Conservation (phyloP, 768 basidiomycete genomes). For the Coprinopsis marcescibilis region DNA sequence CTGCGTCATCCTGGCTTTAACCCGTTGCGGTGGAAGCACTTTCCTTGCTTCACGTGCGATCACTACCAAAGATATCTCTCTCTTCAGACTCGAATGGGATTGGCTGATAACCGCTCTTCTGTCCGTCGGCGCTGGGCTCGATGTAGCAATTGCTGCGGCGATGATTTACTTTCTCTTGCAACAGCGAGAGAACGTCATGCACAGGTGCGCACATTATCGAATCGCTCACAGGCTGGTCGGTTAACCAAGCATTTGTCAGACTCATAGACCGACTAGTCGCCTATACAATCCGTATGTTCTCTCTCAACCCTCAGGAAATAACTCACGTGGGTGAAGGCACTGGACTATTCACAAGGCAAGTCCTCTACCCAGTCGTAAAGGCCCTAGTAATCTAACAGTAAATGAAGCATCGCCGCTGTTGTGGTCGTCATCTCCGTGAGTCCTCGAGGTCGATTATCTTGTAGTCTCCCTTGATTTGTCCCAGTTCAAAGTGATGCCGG, state of each 20-base stretch:
- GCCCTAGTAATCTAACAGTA: neutral
- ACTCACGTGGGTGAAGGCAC: conserved; percentile 14
- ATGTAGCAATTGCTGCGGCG: conserved; percentile 25
- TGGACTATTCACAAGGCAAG: conserved; percentile 22
- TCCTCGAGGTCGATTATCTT: neutral
- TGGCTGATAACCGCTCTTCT: conserved; percentile 29
- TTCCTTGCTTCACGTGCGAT: conserved; percentile 21
- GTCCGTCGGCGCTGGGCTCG: conserved; percentile 22
- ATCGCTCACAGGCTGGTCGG: neutral
- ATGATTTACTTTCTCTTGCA: conserved; percentile 26
- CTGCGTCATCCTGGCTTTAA: conserved; percentile 20
- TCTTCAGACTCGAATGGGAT: conserved; percentile 19
- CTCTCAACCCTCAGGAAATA: neutral
- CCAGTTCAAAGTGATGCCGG: conserved; percentile 19
- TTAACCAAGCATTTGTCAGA: conserved; percentile 15
- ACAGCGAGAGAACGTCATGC: conserved; percentile 16
- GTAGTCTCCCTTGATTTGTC: neutral
- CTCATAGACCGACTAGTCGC: conserved; percentile 23
- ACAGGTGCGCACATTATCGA: conserved; percentile 9
- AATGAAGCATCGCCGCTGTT: conserved; percentile 13
- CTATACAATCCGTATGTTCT: conserved; percentile 25
- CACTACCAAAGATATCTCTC: conserved; percentile 14
- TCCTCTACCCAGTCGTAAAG: neutral
- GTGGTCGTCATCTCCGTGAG: conserved; percentile 19
- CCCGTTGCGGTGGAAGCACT: conserved; percentile 24